phyloP scores from a whole-genome alignment of 139 green algal species.

The Closterium sp. region DNA sequence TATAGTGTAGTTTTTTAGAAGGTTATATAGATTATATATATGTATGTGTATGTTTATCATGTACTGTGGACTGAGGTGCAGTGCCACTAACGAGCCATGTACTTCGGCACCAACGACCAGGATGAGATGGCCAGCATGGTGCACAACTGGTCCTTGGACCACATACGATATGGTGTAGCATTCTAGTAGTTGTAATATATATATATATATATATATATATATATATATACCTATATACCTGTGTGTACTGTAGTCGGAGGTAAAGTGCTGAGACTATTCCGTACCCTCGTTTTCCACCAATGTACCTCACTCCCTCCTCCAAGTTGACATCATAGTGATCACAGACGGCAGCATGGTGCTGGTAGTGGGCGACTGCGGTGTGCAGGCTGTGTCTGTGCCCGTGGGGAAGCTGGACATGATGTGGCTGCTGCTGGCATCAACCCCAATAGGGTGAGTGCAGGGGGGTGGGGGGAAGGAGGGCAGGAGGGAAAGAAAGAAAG shows the following conservation, averaged over 20 bases:
- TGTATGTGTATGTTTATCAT: background rate
- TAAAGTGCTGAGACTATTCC: too few species aligned
- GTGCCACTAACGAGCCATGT: conserved; percentile 78
- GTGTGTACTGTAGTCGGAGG: too few species aligned
- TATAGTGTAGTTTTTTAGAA: background rate
- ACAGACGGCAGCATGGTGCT: conserved; percentile 76
- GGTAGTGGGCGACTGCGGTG: conserved; percentile 79
- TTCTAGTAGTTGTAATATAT: too few species aligned
- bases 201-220: background rate
- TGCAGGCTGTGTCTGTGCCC: conserved; percentile 72
- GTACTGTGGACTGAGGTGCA: background rate
- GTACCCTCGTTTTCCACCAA: too few species aligned
- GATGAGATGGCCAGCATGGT: conserved; percentile 61
- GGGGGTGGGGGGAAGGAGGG: too few species aligned
- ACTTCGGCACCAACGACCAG: conserved; percentile 77
- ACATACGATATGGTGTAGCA: too few species aligned
- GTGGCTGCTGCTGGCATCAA: conserved; percentile 85
- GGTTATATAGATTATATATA: background rate
- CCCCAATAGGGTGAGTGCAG: conserved; percentile 26
- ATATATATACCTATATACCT: too few species aligned
- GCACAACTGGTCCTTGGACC: conserved; percentile 57
- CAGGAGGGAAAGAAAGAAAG: too few species aligned
- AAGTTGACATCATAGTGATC: conserved; percentile 72
- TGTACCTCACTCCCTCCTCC: background rate
- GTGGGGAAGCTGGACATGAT: conserved; percentile 95